Percentiles rank a stretch among this genome's conserved stretches.
These are phyloP conservation scores for Pelargonium australe DNA, from an alignment of 441 rosid genomes.

Conservation along the genomic window DNA sequence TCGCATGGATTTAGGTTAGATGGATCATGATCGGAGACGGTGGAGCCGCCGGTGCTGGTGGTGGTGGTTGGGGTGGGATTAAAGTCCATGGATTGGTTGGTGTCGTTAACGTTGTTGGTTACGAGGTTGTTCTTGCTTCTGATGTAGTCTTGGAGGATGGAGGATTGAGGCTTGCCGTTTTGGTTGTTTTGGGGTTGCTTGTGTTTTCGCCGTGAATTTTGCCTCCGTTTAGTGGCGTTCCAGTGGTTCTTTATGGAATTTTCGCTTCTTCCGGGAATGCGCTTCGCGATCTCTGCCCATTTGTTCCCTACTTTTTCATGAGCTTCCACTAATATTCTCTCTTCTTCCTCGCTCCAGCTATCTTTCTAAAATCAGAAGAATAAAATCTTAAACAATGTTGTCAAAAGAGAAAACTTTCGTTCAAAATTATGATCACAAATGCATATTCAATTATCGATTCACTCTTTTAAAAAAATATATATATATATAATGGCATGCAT, in stretches of 20 bases:
- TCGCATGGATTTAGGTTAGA: too few relatives aligned
- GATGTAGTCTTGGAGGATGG: constrained; percentile 88
- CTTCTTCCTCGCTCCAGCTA: constrained; percentile 89
- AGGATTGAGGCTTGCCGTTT: neutral
- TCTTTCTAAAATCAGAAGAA: constrained; percentile 48
- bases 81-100: too few relatives aligned
- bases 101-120: neutral
- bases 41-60: too few relatives aligned
- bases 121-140: constrained; percentile 60
- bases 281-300: constrained; percentile 97
- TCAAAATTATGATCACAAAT: too few relatives aligned
- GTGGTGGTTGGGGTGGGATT: too few relatives aligned
- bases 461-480: too few relatives aligned
- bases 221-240: constrained; percentile 95
- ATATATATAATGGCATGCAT: too few relatives aligned
- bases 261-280: constrained; percentile 87
- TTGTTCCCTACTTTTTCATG: constrained; percentile 83
- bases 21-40: too few relatives aligned
- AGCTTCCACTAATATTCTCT: constrained; percentile 57
- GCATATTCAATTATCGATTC: too few relatives aligned
- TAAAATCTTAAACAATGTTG: too few relatives aligned
- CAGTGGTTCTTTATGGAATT: constrained; percentile 96
- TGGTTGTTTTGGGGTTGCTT: constrained; percentile 49
- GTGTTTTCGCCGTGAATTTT: constrained; percentile 70
- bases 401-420: too few relatives aligned